Evolutionary conservation across 495 filamentous ascomycete genomes (phyloP).

Genomic region (Hypoxylon intermedium): DNA sequence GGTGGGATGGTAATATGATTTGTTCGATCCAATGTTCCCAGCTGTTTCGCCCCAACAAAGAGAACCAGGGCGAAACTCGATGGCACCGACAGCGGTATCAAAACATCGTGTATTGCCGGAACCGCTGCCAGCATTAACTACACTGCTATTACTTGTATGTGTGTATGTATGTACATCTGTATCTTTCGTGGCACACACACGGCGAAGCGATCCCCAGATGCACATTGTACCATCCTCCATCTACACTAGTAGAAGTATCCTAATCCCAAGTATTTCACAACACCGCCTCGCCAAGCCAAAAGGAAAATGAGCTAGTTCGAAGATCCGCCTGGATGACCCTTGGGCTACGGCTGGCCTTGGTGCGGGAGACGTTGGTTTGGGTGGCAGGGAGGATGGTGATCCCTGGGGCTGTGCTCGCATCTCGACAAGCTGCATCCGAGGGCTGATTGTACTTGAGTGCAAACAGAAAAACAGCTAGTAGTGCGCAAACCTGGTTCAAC

Average conservation of each 20-base stretch:
- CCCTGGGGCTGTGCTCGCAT: slow-evolving; percentile 26
- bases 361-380: slow-evolving; percentile 2
- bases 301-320: slow-evolving; percentile 17
- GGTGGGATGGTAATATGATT: slow-evolving; percentile 27
- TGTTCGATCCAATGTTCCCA: neutral
- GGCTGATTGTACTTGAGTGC: too few relatives aligned
- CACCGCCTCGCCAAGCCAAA: slow-evolving; percentile 23
- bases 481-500: neutral
- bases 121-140: neutral
- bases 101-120: slow-evolving; percentile 1
- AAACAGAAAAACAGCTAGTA: too few relatives aligned
- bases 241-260: slow-evolving; percentile 9
- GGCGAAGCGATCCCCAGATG: slow-evolving; percentile 33
- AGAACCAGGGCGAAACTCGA: slow-evolving; percentile 15
- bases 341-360: slow-evolving; percentile 17
- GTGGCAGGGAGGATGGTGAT: slow-evolving; percentile 21
- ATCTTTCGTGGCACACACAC: slow-evolving; percentile 7
- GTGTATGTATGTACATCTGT: neutral
- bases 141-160: neutral
- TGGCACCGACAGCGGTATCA: slow-evolving; percentile 14
- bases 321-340: slow-evolving; percentile 38
- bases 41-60: slow-evolving; percentile 14
- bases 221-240: slow-evolving; percentile 5
- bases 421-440: too few relatives aligned
- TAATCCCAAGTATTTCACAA: slow-evolving; percentile 13